Base-by-base conservation (phyloP, 108 stramenopile genomes). In the Cyclotella kingstonii region DNA sequence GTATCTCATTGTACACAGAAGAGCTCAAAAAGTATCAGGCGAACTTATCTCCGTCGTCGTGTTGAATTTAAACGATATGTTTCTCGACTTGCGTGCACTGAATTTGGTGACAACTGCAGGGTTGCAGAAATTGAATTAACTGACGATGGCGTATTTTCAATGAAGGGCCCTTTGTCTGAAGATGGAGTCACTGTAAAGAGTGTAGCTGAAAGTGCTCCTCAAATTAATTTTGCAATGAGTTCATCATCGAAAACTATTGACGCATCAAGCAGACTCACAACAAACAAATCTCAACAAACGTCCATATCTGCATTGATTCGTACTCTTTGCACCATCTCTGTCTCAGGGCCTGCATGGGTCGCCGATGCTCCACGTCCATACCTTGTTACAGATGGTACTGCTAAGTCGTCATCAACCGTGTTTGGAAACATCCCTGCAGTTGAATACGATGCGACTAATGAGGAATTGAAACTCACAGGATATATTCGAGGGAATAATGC, bases 401-500 rank as follows among this genome's bases (percentile, higher is more conserved):
- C 61, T 18, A 49, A 55, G 14, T 42, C 62, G 26, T 35, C 42
- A 34, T 51, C 53, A 7, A 34, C 67, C 42, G 6, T 40, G 15
- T 58, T 6, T 23, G 18, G 48, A 14, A 21, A 9, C 38, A 31
- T 25, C 5, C 44, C 52, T 2, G 54, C 47, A 14, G 80, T 80
- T 19, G 25, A 53, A 15, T 89, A 93, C 70, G 84, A 88, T 45
- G 46, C 76, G 6, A 22, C 43, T 7, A 59, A 64, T 0, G 29
- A 78, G 23, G 85, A 92, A 53, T 70, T 99, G 25, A 45, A 65
- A 29, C 57, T 98, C 23, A 83, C 86, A 5, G 97, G 98, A 21
- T 98, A 88, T 65, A 72, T 99, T 47, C 85, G 96, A 2, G 97
- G 97, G 5, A 62, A 77, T 19, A 53, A 73, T 12, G 70, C 68